Percentiles rank a stretch among this genome's conserved stretches.
These are phyloP conservation scores for Durusdinium trenchii DNA, from an alignment of 73 alveolate species.

Conservation along the genomic window DNA sequence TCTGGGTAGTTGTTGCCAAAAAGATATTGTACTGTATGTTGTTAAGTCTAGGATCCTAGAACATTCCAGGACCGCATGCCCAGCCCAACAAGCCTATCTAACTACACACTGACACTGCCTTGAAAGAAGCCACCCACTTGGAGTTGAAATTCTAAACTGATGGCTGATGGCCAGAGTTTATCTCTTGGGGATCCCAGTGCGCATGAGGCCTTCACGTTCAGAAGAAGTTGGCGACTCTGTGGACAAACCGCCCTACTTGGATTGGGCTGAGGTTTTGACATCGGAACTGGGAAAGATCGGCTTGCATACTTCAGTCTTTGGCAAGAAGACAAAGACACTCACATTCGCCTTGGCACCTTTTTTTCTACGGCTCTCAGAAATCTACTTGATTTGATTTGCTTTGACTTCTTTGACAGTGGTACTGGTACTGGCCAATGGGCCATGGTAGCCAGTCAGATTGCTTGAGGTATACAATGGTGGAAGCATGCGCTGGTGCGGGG, in stretches of 20 bases:
- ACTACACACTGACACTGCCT: no score
- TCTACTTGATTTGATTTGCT: background rate
- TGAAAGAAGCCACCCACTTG: no score
- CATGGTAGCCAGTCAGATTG: background rate
- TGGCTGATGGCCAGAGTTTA: no score
- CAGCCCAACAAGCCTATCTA: no score
- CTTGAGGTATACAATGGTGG: background rate
- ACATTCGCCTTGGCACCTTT: background rate
- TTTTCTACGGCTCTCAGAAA: background rate
- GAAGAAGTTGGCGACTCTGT: background rate
- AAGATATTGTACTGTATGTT: no score
- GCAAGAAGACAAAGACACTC: background rate
- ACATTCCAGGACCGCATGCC: no score
- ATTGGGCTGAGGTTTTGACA: background rate
- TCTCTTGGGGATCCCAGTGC: background rate
- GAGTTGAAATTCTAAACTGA: no score
- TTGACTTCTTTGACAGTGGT: background rate
- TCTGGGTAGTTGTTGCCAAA: no score
- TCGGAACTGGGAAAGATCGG: background rate
- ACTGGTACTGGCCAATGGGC: background rate
- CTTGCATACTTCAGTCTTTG: background rate
- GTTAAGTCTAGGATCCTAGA: no score
- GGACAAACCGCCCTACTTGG: background rate
- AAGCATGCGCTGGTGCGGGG: background rate
- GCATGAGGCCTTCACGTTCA: background rate